A percentile compares a stretch with the other conserved stretches of the same genome.
phyloP scores from a whole-genome alignment of 768 basidiomycete species.

The Xerocomellus dryophilus region DNA sequence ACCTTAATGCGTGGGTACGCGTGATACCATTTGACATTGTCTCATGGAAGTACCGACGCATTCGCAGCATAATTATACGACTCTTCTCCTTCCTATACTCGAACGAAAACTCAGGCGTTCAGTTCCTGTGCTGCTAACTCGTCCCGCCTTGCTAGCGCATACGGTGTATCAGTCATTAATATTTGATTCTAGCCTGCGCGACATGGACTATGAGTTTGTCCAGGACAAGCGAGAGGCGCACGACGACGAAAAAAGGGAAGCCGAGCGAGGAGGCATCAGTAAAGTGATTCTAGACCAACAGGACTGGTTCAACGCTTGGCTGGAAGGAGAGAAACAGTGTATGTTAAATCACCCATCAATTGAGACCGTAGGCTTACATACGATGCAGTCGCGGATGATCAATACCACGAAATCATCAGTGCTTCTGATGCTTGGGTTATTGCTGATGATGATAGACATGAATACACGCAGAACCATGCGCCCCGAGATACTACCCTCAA shows the following conservation, averaged over 20 bases:
- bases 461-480: slow-evolving; percentile 31
- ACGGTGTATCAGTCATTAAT: slow-evolving; percentile 90
- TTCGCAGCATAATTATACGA: slow-evolving; percentile 77
- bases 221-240: slow-evolving; percentile 18
- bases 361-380: background rate
- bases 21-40: slow-evolving; percentile 16
- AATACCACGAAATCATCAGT: slow-evolving; percentile 81
- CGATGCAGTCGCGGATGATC: slow-evolving; percentile 74
- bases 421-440: slow-evolving; percentile 85
- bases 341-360: slow-evolving; percentile 29
- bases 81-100: slow-evolving; percentile 73
- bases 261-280: slow-evolving; percentile 73
- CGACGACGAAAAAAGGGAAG: slow-evolving; percentile 19
- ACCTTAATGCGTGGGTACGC: slow-evolving; percentile 77
- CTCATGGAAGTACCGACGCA: background rate
- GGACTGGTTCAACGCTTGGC: slow-evolving; percentile 91
- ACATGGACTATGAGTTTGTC: slow-evolving; percentile 65
- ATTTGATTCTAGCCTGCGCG: slow-evolving; percentile 77
- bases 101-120: slow-evolving; percentile 72
- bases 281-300: slow-evolving; percentile 76
- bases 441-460: slow-evolving; percentile 58
- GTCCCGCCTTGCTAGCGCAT: slow-evolving; percentile 87
- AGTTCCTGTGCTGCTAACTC: slow-evolving; percentile 66
- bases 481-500: slow-evolving; percentile 42
- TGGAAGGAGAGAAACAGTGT: slow-evolving; percentile 88